Base-by-base conservation (phyloP, 257 asterid genomes). In the Solanum sitiens region DNA sequence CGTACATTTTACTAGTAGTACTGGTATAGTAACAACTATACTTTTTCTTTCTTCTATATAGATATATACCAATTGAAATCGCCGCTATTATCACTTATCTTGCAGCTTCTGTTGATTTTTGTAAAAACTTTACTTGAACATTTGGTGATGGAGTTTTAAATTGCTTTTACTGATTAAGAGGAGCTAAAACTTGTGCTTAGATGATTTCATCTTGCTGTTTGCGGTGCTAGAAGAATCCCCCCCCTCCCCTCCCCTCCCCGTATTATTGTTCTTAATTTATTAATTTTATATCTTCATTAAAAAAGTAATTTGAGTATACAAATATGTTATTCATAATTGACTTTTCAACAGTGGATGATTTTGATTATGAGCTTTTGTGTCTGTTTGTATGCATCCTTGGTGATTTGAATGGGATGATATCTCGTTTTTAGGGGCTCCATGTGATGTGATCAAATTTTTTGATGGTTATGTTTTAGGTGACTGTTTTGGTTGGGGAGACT, bases 401-500 rank as follows among this genome's bases (percentile, higher is more conserved):
- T 50, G 30, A 80, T 30, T 32, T 18, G 27, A 80, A 79, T 39
- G 33, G 11, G 56, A 75, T 75, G 56, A 11, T 23, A 13, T 40
- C 44, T 73, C 27, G 0, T 35, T 33, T 73, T 73, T 10, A 32
- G 80, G 47, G n/a, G 84, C 67, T 16, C 25, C 65, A 45, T 79
- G 40, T 32, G 67, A 20, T 56, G 30, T 82, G 65, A 18, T 50
- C 12, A 12, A 7, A 9, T 18, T 11, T 77, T 50, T 56, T 82
- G 45, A 47, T 82, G 86, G 32, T 82, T 30, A 50, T 82, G 85
- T 30, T 82, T 47, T 93, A 97, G 99, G 90, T 97, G 50, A 93
- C 94, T 18, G 92, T 97, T 73, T 93, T 97, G 88, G 90, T 91
- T 10, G 99, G 99, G 82, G 99, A 95, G 94, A 97, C 99, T 11